A percentile compares a stretch with the other conserved stretches of the same genome.
phyloP scores from a whole-genome alignment of 1,284 basidiomycete genomes.

The Trametes sp. region DNA sequence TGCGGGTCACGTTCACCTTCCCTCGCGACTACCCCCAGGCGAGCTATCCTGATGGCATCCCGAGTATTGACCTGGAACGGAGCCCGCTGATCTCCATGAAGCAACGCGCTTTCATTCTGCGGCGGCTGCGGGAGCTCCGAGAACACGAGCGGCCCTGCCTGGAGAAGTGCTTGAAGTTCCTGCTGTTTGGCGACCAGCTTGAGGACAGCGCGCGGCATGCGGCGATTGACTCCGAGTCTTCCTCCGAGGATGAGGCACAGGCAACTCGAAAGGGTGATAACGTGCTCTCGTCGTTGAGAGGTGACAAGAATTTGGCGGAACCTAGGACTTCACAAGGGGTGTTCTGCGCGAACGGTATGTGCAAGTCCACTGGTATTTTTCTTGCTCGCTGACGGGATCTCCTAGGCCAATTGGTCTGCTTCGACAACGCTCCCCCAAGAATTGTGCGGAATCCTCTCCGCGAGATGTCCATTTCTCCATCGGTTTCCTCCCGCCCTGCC shows the following conservation, averaged over 20 bases:
- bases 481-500: slow-evolving; percentile 41
- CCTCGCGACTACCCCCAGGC: slow-evolving; percentile 83
- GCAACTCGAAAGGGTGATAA: slow-evolving; percentile 54
- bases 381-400: not conserved
- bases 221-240: slow-evolving; percentile 61
- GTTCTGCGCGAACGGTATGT: slow-evolving; percentile 85
- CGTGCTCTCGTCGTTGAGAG: slow-evolving; percentile 61
- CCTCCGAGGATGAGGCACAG: slow-evolving; percentile 51
- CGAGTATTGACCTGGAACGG: slow-evolving; percentile 83
- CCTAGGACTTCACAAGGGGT: slow-evolving; percentile 83
- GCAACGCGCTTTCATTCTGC: slow-evolving; percentile 78
- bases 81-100: slow-evolving; percentile 82
- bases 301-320: slow-evolving; percentile 79
- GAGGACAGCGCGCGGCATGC: slow-evolving; percentile 45
- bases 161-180: slow-evolving; percentile 81
- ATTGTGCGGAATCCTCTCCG: slow-evolving; percentile 65
- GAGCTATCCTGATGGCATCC: slow-evolving; percentile 55
- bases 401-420: slow-evolving; percentile 84
- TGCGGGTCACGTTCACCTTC: slow-evolving; percentile 91
- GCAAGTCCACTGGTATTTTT: not conserved
- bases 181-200: slow-evolving; percentile 72
- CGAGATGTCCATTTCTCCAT: slow-evolving; percentile 58
- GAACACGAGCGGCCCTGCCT: slow-evolving; percentile 79
- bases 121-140: slow-evolving; percentile 76
- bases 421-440: slow-evolving; percentile 82